phyloP scores from a whole-genome alignment of 768 basidiomycete genomes.

The Naganishia antarctica region DNA sequence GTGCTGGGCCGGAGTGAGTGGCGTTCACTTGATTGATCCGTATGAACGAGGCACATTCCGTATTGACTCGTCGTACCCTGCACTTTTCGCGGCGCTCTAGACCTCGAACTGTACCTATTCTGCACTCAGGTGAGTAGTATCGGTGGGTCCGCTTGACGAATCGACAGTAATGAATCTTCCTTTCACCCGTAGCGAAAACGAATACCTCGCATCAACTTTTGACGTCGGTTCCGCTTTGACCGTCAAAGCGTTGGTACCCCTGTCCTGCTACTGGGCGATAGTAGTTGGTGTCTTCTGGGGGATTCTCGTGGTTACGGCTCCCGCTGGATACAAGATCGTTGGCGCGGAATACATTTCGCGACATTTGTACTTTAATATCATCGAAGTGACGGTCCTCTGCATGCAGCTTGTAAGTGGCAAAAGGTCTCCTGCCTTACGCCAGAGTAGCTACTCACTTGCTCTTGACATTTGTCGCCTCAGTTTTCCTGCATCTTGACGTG shows the following conservation, averaged over 20 bases:
- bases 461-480: neutral
- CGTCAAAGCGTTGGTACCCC: constrained; percentile 41
- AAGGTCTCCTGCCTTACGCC: neutral
- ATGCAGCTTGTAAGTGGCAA: constrained; percentile 33
- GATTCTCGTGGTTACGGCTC: constrained; percentile 34
- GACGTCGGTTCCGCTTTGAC: constrained; percentile 44
- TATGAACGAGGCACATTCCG: no score
- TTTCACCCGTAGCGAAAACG: constrained; percentile 38
- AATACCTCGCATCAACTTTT: constrained; percentile 36
- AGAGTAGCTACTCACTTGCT: neutral
- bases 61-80: neutral
- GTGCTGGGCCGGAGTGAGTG: constrained; percentile 36
- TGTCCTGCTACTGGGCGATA: constrained; percentile 48
- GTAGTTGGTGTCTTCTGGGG: constrained; percentile 43
- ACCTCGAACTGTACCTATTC: constrained; percentile 47
- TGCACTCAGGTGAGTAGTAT: constrained; percentile 39
- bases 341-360: constrained; percentile 43
- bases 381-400: constrained; percentile 45
- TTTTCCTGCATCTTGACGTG: constrained; percentile 47
- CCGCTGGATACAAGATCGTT: constrained; percentile 41
- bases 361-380: constrained; percentile 44
- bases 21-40: no score
- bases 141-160: neutral
- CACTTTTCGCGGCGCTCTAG: constrained; percentile 7
- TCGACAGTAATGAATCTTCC: neutral